Conservation (phyloP, 2,329 filamentous ascomycete species). For the Rasamsonia emersonii region DNA sequence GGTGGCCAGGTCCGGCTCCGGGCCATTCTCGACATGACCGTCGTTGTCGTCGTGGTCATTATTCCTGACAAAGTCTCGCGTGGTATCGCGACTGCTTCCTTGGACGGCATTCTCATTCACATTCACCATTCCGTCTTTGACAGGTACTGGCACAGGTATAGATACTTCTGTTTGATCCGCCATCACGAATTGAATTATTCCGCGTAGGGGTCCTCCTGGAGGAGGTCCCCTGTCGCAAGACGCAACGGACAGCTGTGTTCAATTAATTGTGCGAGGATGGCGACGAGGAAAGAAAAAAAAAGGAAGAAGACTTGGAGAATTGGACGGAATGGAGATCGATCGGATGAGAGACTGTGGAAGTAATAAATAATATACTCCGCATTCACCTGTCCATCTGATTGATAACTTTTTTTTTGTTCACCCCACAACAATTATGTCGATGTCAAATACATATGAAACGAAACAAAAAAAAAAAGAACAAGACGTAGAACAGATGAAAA, state of each 20-base stretch:
- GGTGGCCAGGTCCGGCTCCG: slow-evolving; percentile 22
- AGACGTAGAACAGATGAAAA: too few relatives aligned
- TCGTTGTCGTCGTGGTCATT: neutral
- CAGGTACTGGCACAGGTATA: neutral
- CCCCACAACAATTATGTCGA: too few relatives aligned
- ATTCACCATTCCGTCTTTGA: neutral
- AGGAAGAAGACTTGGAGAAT: neutral
- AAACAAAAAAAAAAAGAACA: too few relatives aligned
- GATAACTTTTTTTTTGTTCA: too few relatives aligned
- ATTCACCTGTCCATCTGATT: too few relatives aligned
- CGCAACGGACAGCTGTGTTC: too few relatives aligned
- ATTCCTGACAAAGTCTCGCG: neutral
- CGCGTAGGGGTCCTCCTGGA: neutral
- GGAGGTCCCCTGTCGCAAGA: too few relatives aligned
- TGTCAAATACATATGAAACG: too few relatives aligned
- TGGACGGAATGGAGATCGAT: neutral
- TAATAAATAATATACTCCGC: too few relatives aligned
- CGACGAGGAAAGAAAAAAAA: neutral
- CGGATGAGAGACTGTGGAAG: neutral
- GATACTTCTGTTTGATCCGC: neutral
- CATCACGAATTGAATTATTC: neutral
- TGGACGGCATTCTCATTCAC: neutral
- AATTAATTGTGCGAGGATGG: too few relatives aligned
- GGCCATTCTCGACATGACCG: slow-evolving; percentile 13
- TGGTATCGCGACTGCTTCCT: too few relatives aligned